phyloP scores from a whole-genome alignment of 495 filamentous ascomycete species.

The Articulospora tetracladia region DNA sequence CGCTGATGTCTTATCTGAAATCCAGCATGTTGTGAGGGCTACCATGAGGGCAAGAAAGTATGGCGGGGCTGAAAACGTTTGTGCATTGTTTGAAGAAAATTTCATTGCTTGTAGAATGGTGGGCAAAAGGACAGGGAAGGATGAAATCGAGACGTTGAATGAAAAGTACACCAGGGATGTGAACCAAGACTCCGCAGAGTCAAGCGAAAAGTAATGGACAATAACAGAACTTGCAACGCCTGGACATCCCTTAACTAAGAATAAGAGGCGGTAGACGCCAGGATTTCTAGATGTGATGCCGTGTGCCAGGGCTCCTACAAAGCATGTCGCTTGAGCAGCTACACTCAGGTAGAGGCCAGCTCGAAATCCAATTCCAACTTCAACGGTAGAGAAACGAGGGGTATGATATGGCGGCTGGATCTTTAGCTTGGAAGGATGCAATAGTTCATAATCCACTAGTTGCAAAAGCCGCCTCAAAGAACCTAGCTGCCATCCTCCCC shows the following conservation, averaged over 20 bases:
- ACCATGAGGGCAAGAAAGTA: slow-evolving; percentile 75
- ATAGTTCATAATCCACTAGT: too few species aligned
- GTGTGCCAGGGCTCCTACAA: slow-evolving; percentile 79
- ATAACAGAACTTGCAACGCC: slow-evolving; percentile 58
- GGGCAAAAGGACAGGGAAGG: slow-evolving; percentile 78
- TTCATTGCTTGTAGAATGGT: slow-evolving; percentile 76
- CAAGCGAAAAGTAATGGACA: slow-evolving; percentile 66
- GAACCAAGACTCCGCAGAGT: slow-evolving; percentile 44
- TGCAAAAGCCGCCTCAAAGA: slow-evolving; percentile 5
- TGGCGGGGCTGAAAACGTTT: slow-evolving; percentile 76
- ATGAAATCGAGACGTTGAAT: slow-evolving; percentile 65
- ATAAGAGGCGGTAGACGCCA: slow-evolving; percentile 79
- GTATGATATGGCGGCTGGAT: slow-evolving; percentile 63
- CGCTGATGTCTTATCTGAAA: slow-evolving; percentile 73
- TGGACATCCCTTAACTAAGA: slow-evolving; percentile 78
- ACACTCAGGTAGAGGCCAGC: slow-evolving; percentile 73
- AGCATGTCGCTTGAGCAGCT: slow-evolving; percentile 76
- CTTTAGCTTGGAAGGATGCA: neutral
- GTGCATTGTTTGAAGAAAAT: slow-evolving; percentile 64
- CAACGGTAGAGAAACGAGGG: slow-evolving; percentile 77
- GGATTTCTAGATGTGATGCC: slow-evolving; percentile 72
- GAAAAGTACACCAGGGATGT: slow-evolving; percentile 42
- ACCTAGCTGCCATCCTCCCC: slow-evolving; percentile 27
- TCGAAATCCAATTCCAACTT: slow-evolving; percentile 71
- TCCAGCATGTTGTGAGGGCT: slow-evolving; percentile 62